These are phyloP conservation scores for Phlebiopsis gigantea DNA, from an alignment of 768 basidiomycete genomes.

Conservation along the genomic window DNA sequence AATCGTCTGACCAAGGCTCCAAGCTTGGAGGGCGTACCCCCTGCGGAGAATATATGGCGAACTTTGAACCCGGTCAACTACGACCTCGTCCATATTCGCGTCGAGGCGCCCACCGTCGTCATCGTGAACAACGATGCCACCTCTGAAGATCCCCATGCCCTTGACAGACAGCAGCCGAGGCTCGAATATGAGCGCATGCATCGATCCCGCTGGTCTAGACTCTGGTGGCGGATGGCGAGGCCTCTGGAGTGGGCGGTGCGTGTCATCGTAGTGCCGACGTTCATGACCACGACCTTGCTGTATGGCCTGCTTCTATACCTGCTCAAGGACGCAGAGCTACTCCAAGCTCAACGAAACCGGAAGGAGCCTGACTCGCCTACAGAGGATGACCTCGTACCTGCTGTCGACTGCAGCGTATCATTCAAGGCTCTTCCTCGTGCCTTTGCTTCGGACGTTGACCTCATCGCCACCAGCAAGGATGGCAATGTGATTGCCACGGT, in stretches of 20 bases:
- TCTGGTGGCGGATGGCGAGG: slow-evolving; percentile 45
- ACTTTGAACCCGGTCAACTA: slow-evolving; percentile 66
- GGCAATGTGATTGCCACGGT: slow-evolving; percentile 65
- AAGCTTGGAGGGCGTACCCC: slow-evolving; percentile 26
- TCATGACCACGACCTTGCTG: slow-evolving; percentile 64
- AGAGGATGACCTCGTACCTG: slow-evolving; percentile 19
- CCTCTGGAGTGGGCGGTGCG: slow-evolving; percentile 71
- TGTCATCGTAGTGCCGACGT: slow-evolving; percentile 83
- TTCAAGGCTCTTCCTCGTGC: slow-evolving; percentile 78
- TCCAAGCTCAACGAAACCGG: slow-evolving; percentile 78
- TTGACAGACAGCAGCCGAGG: slow-evolving; percentile 7
- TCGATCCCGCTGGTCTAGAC: slow-evolving; percentile 27
- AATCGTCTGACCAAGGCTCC: slow-evolving; percentile 22
- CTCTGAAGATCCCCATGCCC: background rate
- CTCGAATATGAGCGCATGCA: slow-evolving; percentile 15
- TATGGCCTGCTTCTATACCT: slow-evolving; percentile 81
- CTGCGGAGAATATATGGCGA: slow-evolving; percentile 72
- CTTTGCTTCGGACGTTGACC: slow-evolving; percentile 77
- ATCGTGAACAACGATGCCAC: slow-evolving; percentile 47
- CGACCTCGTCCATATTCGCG: slow-evolving; percentile 65
- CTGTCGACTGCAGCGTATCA: slow-evolving; percentile 39
- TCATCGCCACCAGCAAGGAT: slow-evolving; percentile 66
- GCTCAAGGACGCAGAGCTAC: slow-evolving; percentile 84
- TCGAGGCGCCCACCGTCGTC: slow-evolving; percentile 76
- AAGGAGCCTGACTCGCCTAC: slow-evolving; percentile 37